Base-by-base conservation (phyloP, 805 yeast genomes). In the Candida morakotiae region DNA sequence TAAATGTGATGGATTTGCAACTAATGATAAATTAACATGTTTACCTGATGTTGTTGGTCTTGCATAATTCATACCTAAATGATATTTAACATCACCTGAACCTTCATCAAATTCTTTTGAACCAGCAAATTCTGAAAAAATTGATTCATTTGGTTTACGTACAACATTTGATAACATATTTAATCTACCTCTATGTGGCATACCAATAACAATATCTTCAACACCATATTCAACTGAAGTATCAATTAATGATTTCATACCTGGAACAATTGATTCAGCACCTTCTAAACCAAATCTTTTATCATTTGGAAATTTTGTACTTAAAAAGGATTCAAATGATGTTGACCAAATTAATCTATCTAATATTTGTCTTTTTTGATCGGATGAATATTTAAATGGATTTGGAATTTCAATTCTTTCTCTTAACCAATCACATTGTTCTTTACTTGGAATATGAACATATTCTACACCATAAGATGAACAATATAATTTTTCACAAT, bases 121-220 rank as follows among this genome's bases (percentile, higher is more conserved):
- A 46, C 98, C 98, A 38, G 88, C 76, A 63, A 93, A 93, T 73
- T 93, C 98, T 37, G 94, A 81, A 67, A 93, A 91, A 59, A 93
- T 93, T 35, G 96, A 88, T 72, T 91, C 98, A 62, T 93, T 89
- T 55, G 98, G 98, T 66, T 93, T 93, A 71, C 98, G 85, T 34
- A 93, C 97, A 54, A 93, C 98, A 71, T 93, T 93, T 43, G 98
- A 87, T 67, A 93, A 78, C 83, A 93, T 89, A 67, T 93, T 93
- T 56, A 93, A 75, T 73, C 99, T 83, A 69, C 99, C 99, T 77
- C 99, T 86, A 69, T 93, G 99, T 37, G 99, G 97, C 98, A 93
- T 93, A 72, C 99, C 99, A 53, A 93, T 83, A 55, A 91, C 94
- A 44, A 93, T 81, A 62, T 91, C 98, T 67, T 89, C 96, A 37